Percentiles rank a stretch among this genome's conserved stretches.
Evolutionary conservation across 768 basidiomycete species (phyloP).

Genomic region (Boletus bicolor): DNA sequence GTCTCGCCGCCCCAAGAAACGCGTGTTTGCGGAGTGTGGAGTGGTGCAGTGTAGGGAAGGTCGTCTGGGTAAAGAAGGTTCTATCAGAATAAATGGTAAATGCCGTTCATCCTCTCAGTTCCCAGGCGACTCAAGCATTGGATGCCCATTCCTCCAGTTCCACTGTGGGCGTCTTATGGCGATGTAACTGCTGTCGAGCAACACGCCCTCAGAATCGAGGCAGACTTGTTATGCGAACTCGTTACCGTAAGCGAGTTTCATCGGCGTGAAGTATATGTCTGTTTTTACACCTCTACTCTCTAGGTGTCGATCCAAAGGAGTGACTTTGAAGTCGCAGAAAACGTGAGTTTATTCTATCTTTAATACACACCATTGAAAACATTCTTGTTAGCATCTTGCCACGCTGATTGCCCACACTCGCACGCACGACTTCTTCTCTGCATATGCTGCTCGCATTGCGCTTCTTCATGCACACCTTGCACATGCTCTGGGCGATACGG

Average conservation of each 20-base stretch:
- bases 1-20: constrained; percentile 70
- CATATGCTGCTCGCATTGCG: constrained; percentile 60
- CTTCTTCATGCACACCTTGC: constrained; percentile 72
- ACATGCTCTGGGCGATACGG: constrained; percentile 55
- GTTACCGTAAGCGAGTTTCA: constrained; percentile 45
- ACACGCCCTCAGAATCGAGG: constrained; percentile 58
- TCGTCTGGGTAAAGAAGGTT: constrained; percentile 31
- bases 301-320: constrained; percentile 67
- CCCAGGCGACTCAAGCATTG: background rate
- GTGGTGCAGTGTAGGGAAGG: constrained; percentile 44
- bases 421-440: constrained; percentile 50
- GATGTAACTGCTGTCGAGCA: constrained; percentile 50
- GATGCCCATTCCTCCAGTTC: constrained; percentile 37
- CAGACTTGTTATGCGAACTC: constrained; percentile 70
- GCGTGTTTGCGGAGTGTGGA: constrained; percentile 66
- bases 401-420: constrained; percentile 61
- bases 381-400: constrained; percentile 34
- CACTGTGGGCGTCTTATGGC: constrained; percentile 48
- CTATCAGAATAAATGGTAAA: constrained; percentile 15
- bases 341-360: constrained; percentile 33
- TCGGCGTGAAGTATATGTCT: background rate
- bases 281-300: background rate
- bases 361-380: background rate
- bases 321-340: constrained; percentile 63
- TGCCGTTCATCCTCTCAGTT: background rate